A percentile compares a stretch with the other conserved stretches of the same genome.
phyloP scores from a whole-genome alignment of 345 rosid species.

The Melastoma malabathricum region DNA sequence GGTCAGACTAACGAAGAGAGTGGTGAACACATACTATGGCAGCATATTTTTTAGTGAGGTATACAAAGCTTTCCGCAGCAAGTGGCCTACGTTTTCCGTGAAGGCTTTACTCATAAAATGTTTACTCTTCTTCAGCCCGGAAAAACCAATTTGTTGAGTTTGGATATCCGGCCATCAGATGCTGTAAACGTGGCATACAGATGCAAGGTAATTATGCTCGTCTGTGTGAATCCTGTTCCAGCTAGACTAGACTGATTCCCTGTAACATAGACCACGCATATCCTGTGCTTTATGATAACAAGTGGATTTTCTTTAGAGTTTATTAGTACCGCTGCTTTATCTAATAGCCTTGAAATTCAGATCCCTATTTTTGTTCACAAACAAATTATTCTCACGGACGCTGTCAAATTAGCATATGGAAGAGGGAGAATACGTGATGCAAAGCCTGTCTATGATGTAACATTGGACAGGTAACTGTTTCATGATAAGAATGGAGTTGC shows the following conservation, averaged over 20 bases:
- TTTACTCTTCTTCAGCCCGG: constrained; percentile 48
- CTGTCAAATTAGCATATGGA: constrained; percentile 66
- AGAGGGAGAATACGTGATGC: constrained; percentile 26
- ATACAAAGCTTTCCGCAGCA: constrained; percentile 7
- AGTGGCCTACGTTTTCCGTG: neutral
- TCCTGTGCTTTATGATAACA: neutral
- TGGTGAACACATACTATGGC: constrained; percentile 53
- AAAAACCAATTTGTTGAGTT: constrained; percentile 32
- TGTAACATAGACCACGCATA: neutral
- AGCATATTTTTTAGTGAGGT: constrained; percentile 66
- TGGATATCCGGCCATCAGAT: constrained; percentile 84
- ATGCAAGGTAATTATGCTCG: constrained; percentile 34
- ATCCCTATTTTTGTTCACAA: constrained; percentile 78
- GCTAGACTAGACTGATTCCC: neutral
- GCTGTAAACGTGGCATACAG: constrained; percentile 71
- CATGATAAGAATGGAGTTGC: neutral
- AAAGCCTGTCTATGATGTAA: constrained; percentile 55
- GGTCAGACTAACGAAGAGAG: constrained; percentile 76
- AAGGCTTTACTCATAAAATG: constrained; percentile 5
- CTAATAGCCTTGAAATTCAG: constrained; percentile 24
- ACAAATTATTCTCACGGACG: constrained; percentile 64
- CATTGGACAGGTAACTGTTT: constrained; percentile 50
- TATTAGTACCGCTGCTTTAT: constrained; percentile 1
- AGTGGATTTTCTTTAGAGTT: neutral
- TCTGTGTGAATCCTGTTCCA: neutral